Evolutionary conservation across 371 early-diverging fungal genomes (phyloP).

Genomic region (Mortierella sp.): DNA sequence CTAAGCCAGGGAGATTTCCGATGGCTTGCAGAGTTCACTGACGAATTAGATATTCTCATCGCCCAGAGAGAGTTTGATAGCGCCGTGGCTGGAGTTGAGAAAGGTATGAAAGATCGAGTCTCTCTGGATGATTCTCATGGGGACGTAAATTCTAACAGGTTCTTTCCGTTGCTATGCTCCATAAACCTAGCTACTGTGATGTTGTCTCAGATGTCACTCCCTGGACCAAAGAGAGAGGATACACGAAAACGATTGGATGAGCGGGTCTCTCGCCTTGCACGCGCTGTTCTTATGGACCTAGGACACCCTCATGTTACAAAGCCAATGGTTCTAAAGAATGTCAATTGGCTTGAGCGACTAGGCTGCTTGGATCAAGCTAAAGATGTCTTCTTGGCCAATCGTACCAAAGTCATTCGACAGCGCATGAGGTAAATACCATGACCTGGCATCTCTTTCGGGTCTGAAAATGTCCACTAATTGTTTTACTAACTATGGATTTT

Average conservation of each 20-base stretch:
- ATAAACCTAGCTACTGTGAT: constrained; percentile 37
- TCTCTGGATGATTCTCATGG: background rate
- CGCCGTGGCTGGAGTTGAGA: constrained; percentile 79
- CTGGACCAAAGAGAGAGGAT: constrained; percentile 56
- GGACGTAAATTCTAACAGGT: too few species aligned
- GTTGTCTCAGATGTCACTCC: constrained; percentile 53
- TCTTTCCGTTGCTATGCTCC: background rate
- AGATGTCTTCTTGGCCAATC: constrained; percentile 72
- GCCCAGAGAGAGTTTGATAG: constrained; percentile 87
- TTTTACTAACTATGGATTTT: constrained; percentile 10
- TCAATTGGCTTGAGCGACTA: constrained; percentile 83
- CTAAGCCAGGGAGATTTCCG: constrained; percentile 57
- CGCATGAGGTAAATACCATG: constrained; percentile 64
- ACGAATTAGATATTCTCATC: constrained; percentile 89
- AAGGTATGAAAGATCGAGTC: constrained; percentile 57
- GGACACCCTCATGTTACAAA: constrained; percentile 83
- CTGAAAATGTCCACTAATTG: constrained; percentile 4
- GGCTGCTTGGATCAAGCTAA: constrained; percentile 80
- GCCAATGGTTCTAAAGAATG: constrained; percentile 78
- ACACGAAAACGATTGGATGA: constrained; percentile 68
- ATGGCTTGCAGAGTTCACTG: constrained; percentile 81
- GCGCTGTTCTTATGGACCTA: constrained; percentile 78
- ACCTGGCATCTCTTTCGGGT: background rate
- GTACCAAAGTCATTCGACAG: constrained; percentile 83
- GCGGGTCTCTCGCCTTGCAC: constrained; percentile 70